Evolutionary conservation across 1,139 yeast species (phyloP).

Genomic region (Nadsonia commutata): DNA sequence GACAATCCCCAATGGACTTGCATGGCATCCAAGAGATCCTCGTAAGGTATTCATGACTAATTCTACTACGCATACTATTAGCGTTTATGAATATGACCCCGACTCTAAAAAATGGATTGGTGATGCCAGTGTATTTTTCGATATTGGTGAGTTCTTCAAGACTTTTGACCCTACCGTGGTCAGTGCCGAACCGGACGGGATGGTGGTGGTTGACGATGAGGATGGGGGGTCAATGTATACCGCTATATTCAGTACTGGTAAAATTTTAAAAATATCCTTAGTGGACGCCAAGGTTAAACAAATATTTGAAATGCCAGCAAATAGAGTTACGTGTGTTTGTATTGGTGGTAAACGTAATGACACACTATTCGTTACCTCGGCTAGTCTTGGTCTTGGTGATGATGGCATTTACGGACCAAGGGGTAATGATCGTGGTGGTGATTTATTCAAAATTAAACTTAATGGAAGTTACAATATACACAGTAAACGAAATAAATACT

Average conservation of each 20-base stretch:
- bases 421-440: background rate
- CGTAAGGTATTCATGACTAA: constrained; percentile 57
- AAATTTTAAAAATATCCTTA: constrained; percentile 35
- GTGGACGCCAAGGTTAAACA: constrained; percentile 34
- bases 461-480: background rate
- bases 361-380: constrained; percentile 42
- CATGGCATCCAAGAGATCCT: constrained; percentile 33
- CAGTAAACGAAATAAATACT: background rate
- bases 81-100: constrained; percentile 44
- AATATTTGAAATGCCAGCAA: constrained; percentile 41
- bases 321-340: constrained; percentile 48
- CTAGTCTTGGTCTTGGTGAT: background rate
- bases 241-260: constrained; percentile 45
- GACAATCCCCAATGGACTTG: constrained; percentile 46
- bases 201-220: constrained; percentile 40
- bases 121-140: constrained; percentile 23
- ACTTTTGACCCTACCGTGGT: constrained; percentile 1
- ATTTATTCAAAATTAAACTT: background rate
- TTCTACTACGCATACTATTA: constrained; percentile 43
- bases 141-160: constrained; percentile 25
- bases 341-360: constrained; percentile 45
- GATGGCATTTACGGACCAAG: background rate
- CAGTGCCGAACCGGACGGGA: constrained; percentile 52
- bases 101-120: constrained; percentile 22
- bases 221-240: constrained; percentile 48